Percentiles rank a stretch among this genome's conserved stretches.
Evolutionary conservation across 768 basidiomycete species (phyloP).

Genomic region (Candolleomyces eurysporus): DNA sequence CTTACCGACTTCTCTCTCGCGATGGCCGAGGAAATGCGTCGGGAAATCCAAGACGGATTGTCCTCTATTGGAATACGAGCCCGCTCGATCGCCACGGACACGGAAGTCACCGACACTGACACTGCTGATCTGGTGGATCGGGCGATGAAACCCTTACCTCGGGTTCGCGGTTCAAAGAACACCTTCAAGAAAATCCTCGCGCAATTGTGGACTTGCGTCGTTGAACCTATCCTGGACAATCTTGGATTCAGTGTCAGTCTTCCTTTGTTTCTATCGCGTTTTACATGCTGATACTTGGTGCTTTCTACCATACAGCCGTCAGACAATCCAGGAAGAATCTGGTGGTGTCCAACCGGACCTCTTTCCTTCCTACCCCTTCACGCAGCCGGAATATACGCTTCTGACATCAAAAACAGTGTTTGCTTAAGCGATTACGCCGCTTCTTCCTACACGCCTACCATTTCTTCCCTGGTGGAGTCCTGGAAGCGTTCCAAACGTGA

Average conservation of each 20-base stretch:
- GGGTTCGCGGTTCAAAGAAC: neutral
- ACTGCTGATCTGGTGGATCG: neutral
- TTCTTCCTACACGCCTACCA: conserved; percentile 21
- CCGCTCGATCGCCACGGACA: neutral
- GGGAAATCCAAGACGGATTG: neutral
- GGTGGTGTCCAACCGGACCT: conserved; percentile 25
- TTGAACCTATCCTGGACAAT: conserved; percentile 7
- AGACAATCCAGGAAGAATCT: neutral
- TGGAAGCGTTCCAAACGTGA: neutral
- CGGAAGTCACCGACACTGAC: neutral
- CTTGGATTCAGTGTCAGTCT: conserved; percentile 6
- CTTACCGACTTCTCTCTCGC: neutral
- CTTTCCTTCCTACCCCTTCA: conserved; percentile 37
- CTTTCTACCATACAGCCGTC: neutral
- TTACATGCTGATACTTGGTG: neutral
- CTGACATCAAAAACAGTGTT: neutral
- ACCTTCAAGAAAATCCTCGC: neutral
- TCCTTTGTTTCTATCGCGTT: too few species aligned
- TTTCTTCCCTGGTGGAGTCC: conserved; percentile 7
- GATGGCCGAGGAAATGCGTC: too few species aligned
- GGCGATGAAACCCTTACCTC: neutral
- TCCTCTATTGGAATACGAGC: neutral
- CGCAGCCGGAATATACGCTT: conserved; percentile 30
- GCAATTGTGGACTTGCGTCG: neutral
- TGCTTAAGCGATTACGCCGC: conserved; percentile 13